Base-by-base conservation (phyloP, 2,329 filamentous ascomycete species). In the Biscogniauxia sp. region DNA sequence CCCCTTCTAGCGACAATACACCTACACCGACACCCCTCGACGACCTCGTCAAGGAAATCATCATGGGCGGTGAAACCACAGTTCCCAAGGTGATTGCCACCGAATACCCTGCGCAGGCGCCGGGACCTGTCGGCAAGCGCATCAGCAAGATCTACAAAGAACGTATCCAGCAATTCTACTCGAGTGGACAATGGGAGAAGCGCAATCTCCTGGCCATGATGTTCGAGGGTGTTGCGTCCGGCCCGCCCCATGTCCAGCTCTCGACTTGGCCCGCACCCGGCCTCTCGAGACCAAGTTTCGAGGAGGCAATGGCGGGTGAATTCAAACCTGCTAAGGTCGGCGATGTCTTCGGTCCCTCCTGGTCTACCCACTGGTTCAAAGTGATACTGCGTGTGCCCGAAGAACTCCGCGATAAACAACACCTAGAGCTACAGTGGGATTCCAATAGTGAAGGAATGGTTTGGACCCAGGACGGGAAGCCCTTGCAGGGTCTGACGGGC, bases 291-390 rank as follows among this genome's bases (percentile, higher is more conserved):
- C 95, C 95, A 1, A 88, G 89, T 3, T 99, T 99, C 78, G 79
- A 93, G 64, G 92, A 97, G 59, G 94, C 93, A 5, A 79, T 82
- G n/a, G 80, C 79, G 54, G 88, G 96, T 67, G 79, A 88, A 6
- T 99, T 94, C 79, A 84, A 83, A 56, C 83, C 88, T 54, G 90
- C 93, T 8, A 80, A 84, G 19, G 87, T 93, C 58, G 93, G 94
- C 61, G 83, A 89, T 60, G 86, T 82, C 6, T 98, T 98, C 69
- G 95, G 95, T 0, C 95, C 95, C 1, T 95, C 93, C 41, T 99
- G 95, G 95, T 90, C 93, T 1, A 99, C 95, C 8, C 95, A 98
- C 76, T 99, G 95, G 95, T 96, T 99, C 84, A 91, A 88, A 69
- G 85, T 97, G 59, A 80, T 88, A 59, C 79, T 99, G 64, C 91